Conservation (phyloP, 176 grass and related monocot genomes). For the Phoenix dactylifera region DNA sequence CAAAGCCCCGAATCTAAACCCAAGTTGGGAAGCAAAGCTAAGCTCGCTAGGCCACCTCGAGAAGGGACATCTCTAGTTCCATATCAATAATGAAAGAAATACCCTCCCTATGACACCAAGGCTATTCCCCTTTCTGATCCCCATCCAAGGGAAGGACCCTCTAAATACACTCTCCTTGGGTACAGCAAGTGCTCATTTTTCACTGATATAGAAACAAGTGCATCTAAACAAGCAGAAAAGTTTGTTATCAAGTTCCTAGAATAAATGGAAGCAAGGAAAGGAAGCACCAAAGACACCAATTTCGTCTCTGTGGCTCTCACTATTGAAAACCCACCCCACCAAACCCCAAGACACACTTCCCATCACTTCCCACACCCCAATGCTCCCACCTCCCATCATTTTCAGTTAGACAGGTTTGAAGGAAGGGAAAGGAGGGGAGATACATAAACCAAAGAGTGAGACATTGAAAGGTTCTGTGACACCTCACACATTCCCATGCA, state of each 20-base stretch:
- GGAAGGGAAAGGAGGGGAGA: not conserved
- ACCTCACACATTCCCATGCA: constrained; percentile 63
- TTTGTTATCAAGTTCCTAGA: too few relatives aligned
- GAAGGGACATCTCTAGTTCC: constrained; percentile 13
- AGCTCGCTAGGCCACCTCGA: constrained; percentile 7
- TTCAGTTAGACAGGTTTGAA: constrained; percentile 43
- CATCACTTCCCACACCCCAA: constrained; percentile 35
- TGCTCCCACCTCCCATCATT: constrained; percentile 36
- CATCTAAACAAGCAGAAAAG: too few relatives aligned
- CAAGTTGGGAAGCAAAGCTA: constrained; percentile 1
- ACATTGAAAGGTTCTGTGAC: constrained; percentile 20
- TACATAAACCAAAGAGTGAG: not conserved
- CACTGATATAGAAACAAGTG: too few relatives aligned
- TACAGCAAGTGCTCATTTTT: too few relatives aligned
- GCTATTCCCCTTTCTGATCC: too few relatives aligned
- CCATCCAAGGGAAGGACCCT: too few relatives aligned
- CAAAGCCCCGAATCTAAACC: constrained; percentile 16
- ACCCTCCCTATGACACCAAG: constrained; percentile 3
- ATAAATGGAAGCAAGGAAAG: not conserved
- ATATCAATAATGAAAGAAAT: constrained; percentile 6
- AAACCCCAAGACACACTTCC: constrained; percentile 29
- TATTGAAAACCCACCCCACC: constrained; percentile 19
- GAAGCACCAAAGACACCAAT: not conserved
- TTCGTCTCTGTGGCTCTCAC: not conserved
- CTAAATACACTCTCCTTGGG: too few relatives aligned